These are phyloP conservation scores for Beauveria varroae DNA, from an alignment of 2,329 filamentous ascomycete species.

Conservation along the genomic window DNA sequence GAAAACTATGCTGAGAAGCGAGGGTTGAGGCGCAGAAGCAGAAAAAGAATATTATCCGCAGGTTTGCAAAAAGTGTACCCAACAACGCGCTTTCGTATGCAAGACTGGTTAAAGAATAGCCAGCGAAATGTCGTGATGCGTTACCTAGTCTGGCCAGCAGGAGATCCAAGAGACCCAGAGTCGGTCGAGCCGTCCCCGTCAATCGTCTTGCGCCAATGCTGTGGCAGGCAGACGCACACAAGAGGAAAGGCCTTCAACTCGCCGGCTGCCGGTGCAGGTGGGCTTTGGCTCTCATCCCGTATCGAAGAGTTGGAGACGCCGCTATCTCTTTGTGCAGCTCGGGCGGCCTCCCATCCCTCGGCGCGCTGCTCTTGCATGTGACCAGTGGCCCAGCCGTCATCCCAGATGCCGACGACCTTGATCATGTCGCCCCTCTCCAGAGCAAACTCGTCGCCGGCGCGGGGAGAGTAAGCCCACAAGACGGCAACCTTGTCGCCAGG, in stretches of 20 bases:
- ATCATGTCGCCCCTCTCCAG: conserved; percentile 96
- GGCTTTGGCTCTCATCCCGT: conserved; percentile 51
- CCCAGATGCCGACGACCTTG: conserved; percentile 97
- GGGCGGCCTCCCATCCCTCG: conserved; percentile 78
- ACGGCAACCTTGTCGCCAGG: conserved; percentile 84
- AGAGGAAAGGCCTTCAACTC: conserved; percentile 98
- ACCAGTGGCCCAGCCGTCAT: conserved; percentile 97
- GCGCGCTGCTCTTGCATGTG: conserved; percentile 73
- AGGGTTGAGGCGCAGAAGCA: background rate
- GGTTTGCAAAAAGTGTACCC: background rate
- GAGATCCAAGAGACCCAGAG: conserved; percentile 38
- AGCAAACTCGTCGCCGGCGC: conserved; percentile 86
- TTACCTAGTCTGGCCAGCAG: conserved; percentile 1
- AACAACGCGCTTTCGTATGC: conserved; percentile 7
- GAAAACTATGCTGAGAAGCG: background rate
- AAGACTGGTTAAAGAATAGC: background rate
- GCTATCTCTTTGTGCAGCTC: conserved; percentile 78
- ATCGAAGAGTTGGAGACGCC: conserved; percentile 79
- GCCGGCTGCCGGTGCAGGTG: conserved; percentile 55
- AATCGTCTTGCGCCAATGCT: conserved; percentile 95
- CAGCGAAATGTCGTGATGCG: background rate
- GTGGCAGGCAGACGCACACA: conserved; percentile 89
- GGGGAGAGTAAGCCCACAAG: conserved; percentile 94
- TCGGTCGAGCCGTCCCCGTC: conserved; percentile 75
- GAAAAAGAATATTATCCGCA: background rate